Percentiles rank a stretch among this genome's conserved stretches.
phyloP scores from a whole-genome alignment of 257 asterid species.

The Gardenia jasminoides region DNA sequence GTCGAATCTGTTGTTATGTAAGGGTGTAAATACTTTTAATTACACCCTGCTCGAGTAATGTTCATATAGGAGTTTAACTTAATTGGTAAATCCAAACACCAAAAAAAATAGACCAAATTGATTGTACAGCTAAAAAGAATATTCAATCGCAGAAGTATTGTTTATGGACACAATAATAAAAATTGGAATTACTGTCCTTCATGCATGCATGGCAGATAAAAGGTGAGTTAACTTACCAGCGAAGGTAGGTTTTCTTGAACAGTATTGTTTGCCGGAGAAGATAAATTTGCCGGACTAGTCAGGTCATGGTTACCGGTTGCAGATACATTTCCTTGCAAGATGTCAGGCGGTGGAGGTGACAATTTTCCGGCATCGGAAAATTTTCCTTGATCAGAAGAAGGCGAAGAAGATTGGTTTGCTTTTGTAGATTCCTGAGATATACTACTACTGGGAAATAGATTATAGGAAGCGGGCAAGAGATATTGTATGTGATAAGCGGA shows the following conservation, averaged over 20 bases:
- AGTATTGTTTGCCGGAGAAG: background rate
- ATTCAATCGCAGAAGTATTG: no score
- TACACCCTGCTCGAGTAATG: no score
- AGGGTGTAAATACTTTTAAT: background rate
- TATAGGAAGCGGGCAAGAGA: background rate
- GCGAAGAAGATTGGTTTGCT: background rate
- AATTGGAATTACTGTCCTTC: background rate
- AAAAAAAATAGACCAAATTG: no score
- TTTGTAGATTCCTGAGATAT: background rate
- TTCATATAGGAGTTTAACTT: no score
- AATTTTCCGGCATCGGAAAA: background rate
- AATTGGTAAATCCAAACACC: background rate
- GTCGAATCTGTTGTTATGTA: background rate
- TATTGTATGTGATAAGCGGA: background rate
- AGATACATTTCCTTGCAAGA: background rate
- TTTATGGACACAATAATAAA: background rate
- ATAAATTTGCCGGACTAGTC: background rate
- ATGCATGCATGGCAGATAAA: background rate
- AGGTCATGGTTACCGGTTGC: background rate
- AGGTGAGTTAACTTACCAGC: background rate
- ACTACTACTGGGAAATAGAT: background rate
- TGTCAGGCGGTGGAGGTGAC: background rate
- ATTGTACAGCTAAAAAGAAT: no score
- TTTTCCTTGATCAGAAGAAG: background rate
- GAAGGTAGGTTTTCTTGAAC: background rate